phyloP scores from a whole-genome alignment of 495 filamentous ascomycete species.

The Neurospora discreta region DNA sequence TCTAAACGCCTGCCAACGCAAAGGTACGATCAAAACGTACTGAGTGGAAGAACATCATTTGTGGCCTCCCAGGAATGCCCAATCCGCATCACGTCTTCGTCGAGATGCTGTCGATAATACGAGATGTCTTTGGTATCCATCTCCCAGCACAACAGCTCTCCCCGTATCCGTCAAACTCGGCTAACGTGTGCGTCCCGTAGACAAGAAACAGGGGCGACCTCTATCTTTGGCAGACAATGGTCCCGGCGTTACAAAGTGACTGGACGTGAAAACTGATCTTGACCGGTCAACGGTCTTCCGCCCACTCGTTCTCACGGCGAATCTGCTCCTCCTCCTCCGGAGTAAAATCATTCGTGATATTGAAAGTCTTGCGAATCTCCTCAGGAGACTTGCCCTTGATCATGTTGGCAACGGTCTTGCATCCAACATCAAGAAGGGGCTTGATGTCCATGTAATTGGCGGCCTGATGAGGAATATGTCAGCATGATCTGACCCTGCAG shows the following conservation, averaged over 20 bases:
- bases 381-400: conserved; percentile 79
- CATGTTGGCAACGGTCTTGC: conserved; percentile 80
- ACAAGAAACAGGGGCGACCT: background rate
- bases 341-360: conserved; percentile 76
- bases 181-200: background rate
- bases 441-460: conserved; percentile 79
- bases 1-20: background rate
- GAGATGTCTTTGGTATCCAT: background rate
- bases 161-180: background rate
- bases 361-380: conserved; percentile 76
- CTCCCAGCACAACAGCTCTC: background rate
- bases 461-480: conserved; percentile 30
- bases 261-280: conserved; percentile 73
- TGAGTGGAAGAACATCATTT: background rate
- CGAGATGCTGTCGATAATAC: background rate
- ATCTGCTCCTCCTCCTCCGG: conserved; percentile 78
- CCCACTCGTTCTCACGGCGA: conserved; percentile 75
- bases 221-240: conserved; percentile 47
- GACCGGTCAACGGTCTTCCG: conserved; percentile 62
- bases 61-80: background rate
- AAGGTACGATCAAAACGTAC: background rate
- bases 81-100: background rate
- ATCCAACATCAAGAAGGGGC: conserved; percentile 68
- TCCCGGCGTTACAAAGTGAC: conserved; percentile 82
- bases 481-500: conserved; percentile 5